Evolutionary conservation across 2,329 filamentous ascomycete genomes (phyloP).

Genomic region (Pseudogymnoascus sp.): DNA sequence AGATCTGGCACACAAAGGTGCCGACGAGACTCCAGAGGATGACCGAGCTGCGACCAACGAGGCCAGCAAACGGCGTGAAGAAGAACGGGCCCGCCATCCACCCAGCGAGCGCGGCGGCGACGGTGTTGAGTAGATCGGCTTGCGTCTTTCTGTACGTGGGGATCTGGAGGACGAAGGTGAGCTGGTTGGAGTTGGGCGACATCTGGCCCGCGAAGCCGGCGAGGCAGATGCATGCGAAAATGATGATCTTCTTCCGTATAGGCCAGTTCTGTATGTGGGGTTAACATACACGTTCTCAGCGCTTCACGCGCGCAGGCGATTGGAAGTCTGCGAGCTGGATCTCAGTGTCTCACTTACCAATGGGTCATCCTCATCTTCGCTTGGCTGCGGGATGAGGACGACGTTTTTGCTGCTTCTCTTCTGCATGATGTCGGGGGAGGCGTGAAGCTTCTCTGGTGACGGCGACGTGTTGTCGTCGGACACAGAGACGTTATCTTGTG

Average conservation of each 20-base stretch:
- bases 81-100: slow-evolving; percentile 20
- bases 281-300: not conserved
- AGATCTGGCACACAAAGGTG: slow-evolving; percentile 19
- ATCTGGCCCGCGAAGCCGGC: slow-evolving; percentile 7
- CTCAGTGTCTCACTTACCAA: slow-evolving; percentile 25
- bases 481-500: not conserved
- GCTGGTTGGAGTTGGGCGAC: slow-evolving; percentile 7
- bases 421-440: not conserved
- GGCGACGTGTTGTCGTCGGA: not conserved
- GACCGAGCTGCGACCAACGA: slow-evolving; percentile 18
- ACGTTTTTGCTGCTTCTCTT: slow-evolving; percentile 1
- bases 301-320: not conserved
- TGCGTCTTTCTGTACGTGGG: slow-evolving; percentile 1
- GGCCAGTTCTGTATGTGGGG: not conserved
- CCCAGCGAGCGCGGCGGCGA: slow-evolving; percentile 18
- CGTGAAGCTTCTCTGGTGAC: slow-evolving; percentile 4
- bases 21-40: slow-evolving; percentile 22
- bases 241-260: slow-evolving; percentile 4
- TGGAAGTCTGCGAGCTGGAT: not conserved
- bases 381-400: slow-evolving; percentile 42
- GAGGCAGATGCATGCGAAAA: slow-evolving; percentile 1
- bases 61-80: slow-evolving; percentile 17
- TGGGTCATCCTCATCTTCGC: slow-evolving; percentile 41
- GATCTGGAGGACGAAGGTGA: slow-evolving; percentile 8
- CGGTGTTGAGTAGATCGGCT: slow-evolving; percentile 1